These are phyloP conservation scores for Torulaspora maleeae DNA, from an alignment of 805 yeast genomes.

Conservation along the genomic window DNA sequence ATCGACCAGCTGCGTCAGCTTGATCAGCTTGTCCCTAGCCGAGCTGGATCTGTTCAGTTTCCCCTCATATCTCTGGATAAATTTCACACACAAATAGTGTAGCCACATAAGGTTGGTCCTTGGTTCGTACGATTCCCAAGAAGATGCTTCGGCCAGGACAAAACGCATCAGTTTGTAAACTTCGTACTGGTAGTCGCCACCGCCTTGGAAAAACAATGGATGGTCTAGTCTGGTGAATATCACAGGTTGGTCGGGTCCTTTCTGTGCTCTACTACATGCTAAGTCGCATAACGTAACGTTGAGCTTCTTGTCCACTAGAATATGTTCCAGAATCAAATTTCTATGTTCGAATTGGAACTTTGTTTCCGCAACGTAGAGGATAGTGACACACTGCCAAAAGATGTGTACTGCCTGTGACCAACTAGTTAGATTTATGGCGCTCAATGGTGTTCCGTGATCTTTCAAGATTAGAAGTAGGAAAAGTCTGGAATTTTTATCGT, in stretches of 20 bases:
- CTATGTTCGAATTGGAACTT: slow-evolving; percentile 61
- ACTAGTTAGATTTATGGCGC: slow-evolving; percentile 9
- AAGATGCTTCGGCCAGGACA: slow-evolving; percentile 20
- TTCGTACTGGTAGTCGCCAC: slow-evolving; percentile 58
- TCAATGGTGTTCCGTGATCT: slow-evolving; percentile 29
- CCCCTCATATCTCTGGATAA: slow-evolving; percentile 36
- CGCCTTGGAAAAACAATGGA: slow-evolving; percentile 56
- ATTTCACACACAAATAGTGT: slow-evolving; percentile 51
- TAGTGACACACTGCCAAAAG: slow-evolving; percentile 50
- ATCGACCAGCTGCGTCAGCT: slow-evolving; percentile 16
- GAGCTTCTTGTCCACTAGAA: slow-evolving; percentile 41
- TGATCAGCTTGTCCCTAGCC: slow-evolving; percentile 21
- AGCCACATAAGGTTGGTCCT: slow-evolving; percentile 60
- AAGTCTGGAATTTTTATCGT: slow-evolving; percentile 11
- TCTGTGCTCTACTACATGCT: slow-evolving; percentile 44
- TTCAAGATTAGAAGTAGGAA: slow-evolving; percentile 25
- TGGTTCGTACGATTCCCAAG: slow-evolving; percentile 32
- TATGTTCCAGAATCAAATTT: slow-evolving; percentile 63
- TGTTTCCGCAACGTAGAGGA: slow-evolving; percentile 50
- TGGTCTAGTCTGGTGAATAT: slow-evolving; percentile 57
- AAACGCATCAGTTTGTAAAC: slow-evolving; percentile 54
- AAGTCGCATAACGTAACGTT: slow-evolving; percentile 55
- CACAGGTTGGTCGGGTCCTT: slow-evolving; percentile 16
- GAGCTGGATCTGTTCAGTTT: slow-evolving; percentile 14
- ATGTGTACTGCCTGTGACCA: slow-evolving; percentile 36